Conservation (phyloP, 257 asterid species). For the Ilex aquifolium region DNA sequence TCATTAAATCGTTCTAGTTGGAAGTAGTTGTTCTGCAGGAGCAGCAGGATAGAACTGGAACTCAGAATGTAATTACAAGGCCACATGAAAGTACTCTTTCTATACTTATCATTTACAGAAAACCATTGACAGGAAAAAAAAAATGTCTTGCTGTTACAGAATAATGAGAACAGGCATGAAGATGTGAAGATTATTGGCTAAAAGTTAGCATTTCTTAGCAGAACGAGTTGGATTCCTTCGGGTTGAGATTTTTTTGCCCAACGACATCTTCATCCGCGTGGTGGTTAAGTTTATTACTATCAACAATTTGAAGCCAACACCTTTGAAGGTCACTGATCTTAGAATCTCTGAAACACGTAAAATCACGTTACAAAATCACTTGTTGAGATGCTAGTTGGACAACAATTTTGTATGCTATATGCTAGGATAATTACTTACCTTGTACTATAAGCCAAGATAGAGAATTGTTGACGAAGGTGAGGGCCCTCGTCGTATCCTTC, state of each 20-base stretch:
- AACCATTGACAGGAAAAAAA: too few species aligned
- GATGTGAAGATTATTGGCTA: too few species aligned
- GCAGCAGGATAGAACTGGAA: too few species aligned
- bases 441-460: slow-evolving; percentile 24
- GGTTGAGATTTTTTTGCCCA: slow-evolving; percentile 10
- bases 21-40: too few species aligned
- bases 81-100: not conserved
- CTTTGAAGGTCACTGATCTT: slow-evolving; percentile 44
- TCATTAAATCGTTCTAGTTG: too few species aligned
- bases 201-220: slow-evolving; percentile 5
- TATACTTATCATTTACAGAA: not conserved
- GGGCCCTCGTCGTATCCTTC: slow-evolving; percentile 77
- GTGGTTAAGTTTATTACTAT: slow-evolving; percentile 24
- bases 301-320: slow-evolving; percentile 43
- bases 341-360: slow-evolving; percentile 24
- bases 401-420: too few species aligned
- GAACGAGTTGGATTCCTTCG: slow-evolving; percentile 16
- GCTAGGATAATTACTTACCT: slow-evolving; percentile 31
- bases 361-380: not conserved
- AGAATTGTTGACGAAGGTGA: slow-evolving; percentile 33
- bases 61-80: not conserved
- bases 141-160: not conserved
- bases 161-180: not conserved
- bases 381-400: too few species aligned
- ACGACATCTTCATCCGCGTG: slow-evolving; percentile 16